Evolutionary conservation across 1,139 yeast species (phyloP).

Genomic region (Zygoascus sp.): DNA sequence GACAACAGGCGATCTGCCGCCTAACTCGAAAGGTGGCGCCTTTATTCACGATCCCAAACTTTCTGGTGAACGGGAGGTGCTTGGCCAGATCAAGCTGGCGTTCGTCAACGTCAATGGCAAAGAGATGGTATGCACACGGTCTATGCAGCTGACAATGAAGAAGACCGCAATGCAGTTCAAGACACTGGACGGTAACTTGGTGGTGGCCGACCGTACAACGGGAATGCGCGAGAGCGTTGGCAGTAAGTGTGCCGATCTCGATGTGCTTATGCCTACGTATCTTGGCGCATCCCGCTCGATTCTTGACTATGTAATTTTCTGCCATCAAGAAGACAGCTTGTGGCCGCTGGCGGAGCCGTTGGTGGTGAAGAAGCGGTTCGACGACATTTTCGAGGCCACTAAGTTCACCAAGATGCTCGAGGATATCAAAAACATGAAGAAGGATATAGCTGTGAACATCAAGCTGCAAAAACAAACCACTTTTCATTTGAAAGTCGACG

Average conservation of each 20-base stretch:
- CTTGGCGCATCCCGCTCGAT: slow-evolving; percentile 87
- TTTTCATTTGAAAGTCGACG: slow-evolving; percentile 67
- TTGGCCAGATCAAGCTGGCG: slow-evolving; percentile 88
- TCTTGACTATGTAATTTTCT: slow-evolving; percentile 86
- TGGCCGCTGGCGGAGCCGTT: slow-evolving; percentile 95
- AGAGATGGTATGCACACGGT: slow-evolving; percentile 80
- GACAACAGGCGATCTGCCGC: slow-evolving; percentile 94
- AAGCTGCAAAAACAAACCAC: slow-evolving; percentile 74
- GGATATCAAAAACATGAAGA: slow-evolving; percentile 65
- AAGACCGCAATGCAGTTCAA: slow-evolving; percentile 70
- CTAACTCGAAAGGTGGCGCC: slow-evolving; percentile 94
- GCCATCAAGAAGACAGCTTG: slow-evolving; percentile 94
- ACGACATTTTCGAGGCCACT: slow-evolving; percentile 93
- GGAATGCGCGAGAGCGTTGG: slow-evolving; percentile 74
- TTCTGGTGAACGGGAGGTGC: slow-evolving; percentile 63
- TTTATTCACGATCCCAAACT: slow-evolving; percentile 89
- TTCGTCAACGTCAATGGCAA: slow-evolving; percentile 69
- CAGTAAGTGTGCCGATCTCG: slow-evolving; percentile 82
- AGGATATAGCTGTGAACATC: slow-evolving; percentile 71
- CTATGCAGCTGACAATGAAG: slow-evolving; percentile 67
- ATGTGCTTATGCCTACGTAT: slow-evolving; percentile 70
- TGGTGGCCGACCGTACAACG: slow-evolving; percentile 47
- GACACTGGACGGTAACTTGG: slow-evolving; percentile 84
- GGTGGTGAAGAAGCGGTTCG: slow-evolving; percentile 82
- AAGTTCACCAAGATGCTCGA: slow-evolving; percentile 90